Base-by-base conservation (phyloP, 1,284 basidiomycete species). In the Polyporus tsugae region DNA sequence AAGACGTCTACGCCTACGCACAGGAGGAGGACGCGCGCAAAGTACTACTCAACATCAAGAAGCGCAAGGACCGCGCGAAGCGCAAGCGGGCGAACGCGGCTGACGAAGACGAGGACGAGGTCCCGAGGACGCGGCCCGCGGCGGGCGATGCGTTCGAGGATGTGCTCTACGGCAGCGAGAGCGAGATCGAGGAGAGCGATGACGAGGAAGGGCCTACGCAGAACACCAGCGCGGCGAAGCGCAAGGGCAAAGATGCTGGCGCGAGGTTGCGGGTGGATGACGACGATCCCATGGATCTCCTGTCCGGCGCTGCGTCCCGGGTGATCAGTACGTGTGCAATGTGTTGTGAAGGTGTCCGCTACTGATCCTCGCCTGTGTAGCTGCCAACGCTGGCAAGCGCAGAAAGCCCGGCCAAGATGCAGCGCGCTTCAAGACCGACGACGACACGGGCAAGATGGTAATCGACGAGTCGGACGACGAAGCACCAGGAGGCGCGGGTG, bases 221-320 rank as follows among this genome's bases (percentile, higher is more conserved):
- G 17, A 72, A 70, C 22, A 69, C 73, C 5, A 64, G 74, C 36
- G 74, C 75, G 17, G 72, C 72, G 19, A 86, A 85, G 66, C 77
- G 80, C 57, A 83, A 82, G 72, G 79, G 75, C 33, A 70, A 75
- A n/a, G 74, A 79, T 17, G 78, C 81, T 22, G 86, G 88, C 49
- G 82, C 87, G 38, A 87, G 90, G n/a, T 86, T 99, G 67, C 89
- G 94, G 46, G 84, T 95, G 72, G 97, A 99, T 78, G 92, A 95
- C 67, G 95, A 99, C 76, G 92, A 97, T 74, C 97, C 98, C 1
- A 95, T 98, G 90, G 97, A 99, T 83, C 85, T 99, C 65, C 84
- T 99, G 6, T 91, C 95, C 68, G 93, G 96, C 69, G 86, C 91
- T 78, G 91, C 92, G 19, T 88, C 93, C 39, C 88, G 90, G 61